Evolutionary conservation across 805 yeast species (phyloP).

Genomic region (Saccharomycopsis synnaedendra): DNA sequence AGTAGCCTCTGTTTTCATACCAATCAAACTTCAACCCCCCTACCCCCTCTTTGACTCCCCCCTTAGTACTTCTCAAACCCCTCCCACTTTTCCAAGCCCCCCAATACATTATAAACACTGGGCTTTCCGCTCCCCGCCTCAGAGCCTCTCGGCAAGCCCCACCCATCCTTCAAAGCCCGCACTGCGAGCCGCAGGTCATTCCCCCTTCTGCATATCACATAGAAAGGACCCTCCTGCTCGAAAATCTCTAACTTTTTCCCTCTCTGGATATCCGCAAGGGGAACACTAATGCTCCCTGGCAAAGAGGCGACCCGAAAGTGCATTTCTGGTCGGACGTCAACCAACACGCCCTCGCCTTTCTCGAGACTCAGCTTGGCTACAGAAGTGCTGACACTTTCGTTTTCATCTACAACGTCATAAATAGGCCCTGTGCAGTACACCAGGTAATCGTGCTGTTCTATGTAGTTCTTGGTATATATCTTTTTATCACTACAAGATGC

Average conservation of each 20-base stretch:
- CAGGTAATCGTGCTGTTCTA: slow-evolving; percentile 64
- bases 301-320: slow-evolving; percentile 63
- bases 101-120: slow-evolving; percentile 51
- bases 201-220: slow-evolving; percentile 77
- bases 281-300: slow-evolving; percentile 49
- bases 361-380: neutral
- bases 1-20: too few species aligned
- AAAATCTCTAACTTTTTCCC: slow-evolving; percentile 23
- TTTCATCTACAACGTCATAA: slow-evolving; percentile 35
- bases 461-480: slow-evolving; percentile 28
- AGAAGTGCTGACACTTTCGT: slow-evolving; percentile 14
- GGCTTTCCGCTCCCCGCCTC: slow-evolving; percentile 34
- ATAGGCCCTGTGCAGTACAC: slow-evolving; percentile 22
- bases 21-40: too few species aligned
- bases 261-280: slow-evolving; percentile 38
- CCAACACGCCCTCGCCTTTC: slow-evolving; percentile 21
- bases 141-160: slow-evolving; percentile 64
- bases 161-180: slow-evolving; percentile 36
- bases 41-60: too few species aligned
- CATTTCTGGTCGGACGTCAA: slow-evolving; percentile 76
- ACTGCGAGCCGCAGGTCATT: slow-evolving; percentile 84
- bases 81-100: neutral
- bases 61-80: neutral
- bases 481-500: slow-evolving; percentile 43
- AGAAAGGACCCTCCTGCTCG: slow-evolving; percentile 25